Base-by-base conservation (phyloP, 106 monocot genomes). In the Agapanthus africanus region DNA sequence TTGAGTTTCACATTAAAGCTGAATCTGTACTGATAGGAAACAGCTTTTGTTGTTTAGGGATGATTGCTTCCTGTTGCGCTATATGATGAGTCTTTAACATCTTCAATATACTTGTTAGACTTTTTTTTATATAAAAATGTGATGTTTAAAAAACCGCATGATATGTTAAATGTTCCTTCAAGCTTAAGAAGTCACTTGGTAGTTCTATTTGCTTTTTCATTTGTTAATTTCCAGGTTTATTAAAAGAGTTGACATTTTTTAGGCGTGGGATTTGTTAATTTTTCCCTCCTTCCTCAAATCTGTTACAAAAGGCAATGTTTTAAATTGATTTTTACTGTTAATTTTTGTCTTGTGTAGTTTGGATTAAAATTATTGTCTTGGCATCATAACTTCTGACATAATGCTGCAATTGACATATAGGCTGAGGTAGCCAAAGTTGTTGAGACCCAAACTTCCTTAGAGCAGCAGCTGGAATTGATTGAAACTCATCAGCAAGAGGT, bases 401-500 rank as follows among this genome's bases (percentile, higher is more conserved):
- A 13, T 27, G 23, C 54, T 75, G 41, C 39, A 40, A 57, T 65
- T 36, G 10, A 15, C 46, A 28, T 82, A 63, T 63, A 95, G 95
- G 86, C 95, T 74, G 95, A 95, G 73, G 91, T 91, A 70, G 95
- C 91, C 41, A 95, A 91, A 78, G 88, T 95, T 77, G 95, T 91
- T 31, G 95, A 95, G 63, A 86, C 86, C 62, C 88, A 95, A 78
- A 82, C 83, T 71, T 76, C 46, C 71, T 76, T 95, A 77, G 95
- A 88, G 74, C 66, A 83, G 15, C 85, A 84, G 25, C 70, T 95
- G 31, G 95, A 95, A 66, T 79, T 95, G 70, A 86, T 95, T 76
- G 91, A 95, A 82, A 91, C 95, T 64, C 95, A 95, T 85, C 95
- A 95, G 52, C 73, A 79, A 72, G 95, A 95, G 95, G 95, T 95